phyloP scores from a whole-genome alignment of 2,329 filamentous ascomycete genomes.

The Spiromastix sp. region DNA sequence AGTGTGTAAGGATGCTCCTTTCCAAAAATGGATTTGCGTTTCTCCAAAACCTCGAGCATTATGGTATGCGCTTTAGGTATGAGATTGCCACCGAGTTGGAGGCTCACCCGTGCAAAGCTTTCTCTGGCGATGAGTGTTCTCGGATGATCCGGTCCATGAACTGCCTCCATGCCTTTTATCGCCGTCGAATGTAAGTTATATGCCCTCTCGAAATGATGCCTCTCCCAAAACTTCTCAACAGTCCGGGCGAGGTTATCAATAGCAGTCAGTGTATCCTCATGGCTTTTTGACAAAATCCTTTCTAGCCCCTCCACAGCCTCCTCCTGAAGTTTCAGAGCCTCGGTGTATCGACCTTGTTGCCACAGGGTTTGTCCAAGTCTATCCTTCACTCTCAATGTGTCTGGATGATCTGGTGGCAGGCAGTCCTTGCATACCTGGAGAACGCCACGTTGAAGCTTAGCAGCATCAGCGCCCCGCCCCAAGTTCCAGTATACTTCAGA shows the following conservation, averaged over 20 bases:
- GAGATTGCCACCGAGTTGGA: constrained; percentile 8
- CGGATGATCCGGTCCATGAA: constrained; percentile 14
- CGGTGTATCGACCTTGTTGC: constrained; percentile 11
- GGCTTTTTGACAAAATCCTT: constrained; percentile 15
- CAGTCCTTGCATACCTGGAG: constrained; percentile 6
- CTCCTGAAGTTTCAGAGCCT: constrained; percentile 11
- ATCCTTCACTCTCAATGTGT: constrained; percentile 22
- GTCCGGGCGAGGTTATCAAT: constrained; percentile 10
- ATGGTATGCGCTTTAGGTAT: constrained; percentile 12
- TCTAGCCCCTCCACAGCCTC: constrained; percentile 13
- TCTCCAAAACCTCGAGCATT: constrained; percentile 13
- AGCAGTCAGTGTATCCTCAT: constrained; percentile 18
- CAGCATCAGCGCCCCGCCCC: constrained; percentile 10
- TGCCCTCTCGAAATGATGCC: constrained; percentile 9
- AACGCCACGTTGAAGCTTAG: constrained; percentile 10
- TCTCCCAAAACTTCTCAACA: constrained; percentile 9
- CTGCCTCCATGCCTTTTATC: constrained; percentile 11
- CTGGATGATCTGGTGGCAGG: constrained; percentile 16
- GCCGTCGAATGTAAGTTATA: constrained; percentile 12
- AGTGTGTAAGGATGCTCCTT: constrained; percentile 27
- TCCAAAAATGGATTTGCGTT: constrained; percentile 16
- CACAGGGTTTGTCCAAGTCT: constrained; percentile 17
- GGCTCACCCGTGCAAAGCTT: constrained; percentile 13
- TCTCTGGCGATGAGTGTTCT: constrained; percentile 13
- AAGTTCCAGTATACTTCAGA: constrained; percentile 8